Evolutionary conservation across 768 basidiomycete species (phyloP), one percentile per base, ranked within the genome.

Genomic region (Lactifluus hygrophoroides): DNA sequence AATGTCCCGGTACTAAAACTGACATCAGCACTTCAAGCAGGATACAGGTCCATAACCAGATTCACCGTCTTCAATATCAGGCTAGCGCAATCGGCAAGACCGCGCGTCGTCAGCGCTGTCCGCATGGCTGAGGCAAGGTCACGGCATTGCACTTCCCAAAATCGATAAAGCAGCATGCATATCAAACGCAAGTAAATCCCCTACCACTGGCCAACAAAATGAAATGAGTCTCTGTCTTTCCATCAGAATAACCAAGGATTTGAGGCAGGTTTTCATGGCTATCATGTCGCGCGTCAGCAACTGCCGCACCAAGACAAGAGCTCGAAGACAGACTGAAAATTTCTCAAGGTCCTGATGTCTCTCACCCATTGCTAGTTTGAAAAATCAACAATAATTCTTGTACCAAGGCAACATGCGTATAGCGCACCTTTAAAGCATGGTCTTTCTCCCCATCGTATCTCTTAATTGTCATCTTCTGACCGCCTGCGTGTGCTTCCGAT

Each of bases 221-320:
- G 60, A 81, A 81, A 0, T 78, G 79, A 0, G 76, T 78, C 2
- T 73, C 73, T 0, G 75, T 68, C 35, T 74, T 69, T 16, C 74
- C 74, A 14, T 74, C 67, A 0, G 79, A 80, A 62, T 77, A 77
- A 1, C 80, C 79, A 7, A 78, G 59, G 72, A 82, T 74, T 64
- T 80, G 79, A 0, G 80, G 80, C 23, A 81, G 66, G 62, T 77
- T 80, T 17, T 79, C 77, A 56, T 80, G 80, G 59, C 80, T 79
- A 8, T 10, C 42, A 44, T 23, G 48, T 35, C 19, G 38, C 45
- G 25, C 32, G 34, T 16, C 47, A 38, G 34, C 10, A 17, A 21
- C 47, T 21, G 19, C 8, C 48, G 3, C 14, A 47, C 21, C 14
- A 14, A 21, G 25, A 38, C 16, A 19, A 35, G 3, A 5, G 11